Base-by-base conservation (phyloP, 2,329 filamentous ascomycete species). In the Colletotrichum eleusines region DNA sequence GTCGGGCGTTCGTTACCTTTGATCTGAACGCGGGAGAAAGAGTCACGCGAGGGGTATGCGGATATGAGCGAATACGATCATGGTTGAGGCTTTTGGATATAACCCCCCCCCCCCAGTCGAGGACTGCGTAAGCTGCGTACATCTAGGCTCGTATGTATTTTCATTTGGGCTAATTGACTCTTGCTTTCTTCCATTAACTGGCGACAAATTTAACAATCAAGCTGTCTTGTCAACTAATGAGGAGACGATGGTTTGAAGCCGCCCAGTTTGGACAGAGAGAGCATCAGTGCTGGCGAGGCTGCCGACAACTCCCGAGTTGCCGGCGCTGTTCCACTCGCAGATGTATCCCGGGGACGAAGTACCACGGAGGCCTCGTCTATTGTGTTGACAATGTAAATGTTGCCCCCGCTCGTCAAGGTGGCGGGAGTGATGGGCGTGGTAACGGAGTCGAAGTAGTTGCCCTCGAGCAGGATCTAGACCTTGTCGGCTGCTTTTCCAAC, bases 391-490 rank as follows among this genome's bases (percentile, higher is more conserved):
- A 75, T 69, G 64, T 76, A 77, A 14, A 77, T 65, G 63, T 76
- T 70, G 7, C 63, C 76, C 4, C 76, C 76, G 1, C 46, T 63
- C 9, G 73, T 75, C 48, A 78, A 48, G 46, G 18, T 65, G 44
- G 63, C 79, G 0, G 76, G 68, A 0, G 81, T 83, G 26, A 81
- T 73, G 20, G 82, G 81, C 14, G 79, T 81, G 11, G 78, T 77
- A 60, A 84, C 81, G 14, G 79, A 75, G 51, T 80, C 76, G 74
- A 85, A 85, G 66, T 80, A 79, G 35, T 78, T 78, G 16, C 77
- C 77, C 70, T 78, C 77, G 1, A 78, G 61, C 6, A 78, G 74
- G 0, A 75, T 74, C 0, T 63, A 76, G 5, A 71, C 73, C 51
- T 80, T 75, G 26, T 75, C 84, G 73, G n/a, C n/a, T n/a, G n/a